A percentile compares a stretch with the other conserved stretches of the same genome.
phyloP scores from a whole-genome alignment of 2,329 filamentous ascomycete species.

The Pseudogymnoascus sp. region DNA sequence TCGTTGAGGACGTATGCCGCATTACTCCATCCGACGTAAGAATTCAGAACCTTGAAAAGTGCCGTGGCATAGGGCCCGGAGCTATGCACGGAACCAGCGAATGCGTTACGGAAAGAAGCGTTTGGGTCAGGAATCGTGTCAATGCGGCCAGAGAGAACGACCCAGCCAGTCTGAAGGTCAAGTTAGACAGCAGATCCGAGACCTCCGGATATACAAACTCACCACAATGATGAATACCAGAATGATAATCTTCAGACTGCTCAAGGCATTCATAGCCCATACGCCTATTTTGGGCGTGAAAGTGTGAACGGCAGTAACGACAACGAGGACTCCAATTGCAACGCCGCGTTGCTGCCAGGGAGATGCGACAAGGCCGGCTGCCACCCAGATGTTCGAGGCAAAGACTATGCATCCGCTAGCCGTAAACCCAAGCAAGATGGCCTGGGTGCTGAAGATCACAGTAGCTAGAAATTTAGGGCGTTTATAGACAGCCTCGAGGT shows the following conservation, averaged over 20 bases:
- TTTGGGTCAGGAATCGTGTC: constrained; percentile 26
- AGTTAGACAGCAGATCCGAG: not conserved
- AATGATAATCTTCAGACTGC: constrained; percentile 42
- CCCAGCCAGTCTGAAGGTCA: constrained; percentile 30
- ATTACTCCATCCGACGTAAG: constrained; percentile 48
- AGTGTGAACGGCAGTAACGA: constrained; percentile 42
- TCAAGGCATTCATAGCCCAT: constrained; percentile 41
- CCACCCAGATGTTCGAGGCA: constrained; percentile 46
- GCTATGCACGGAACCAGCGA: constrained; percentile 40
- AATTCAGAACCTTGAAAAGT: constrained; percentile 50
- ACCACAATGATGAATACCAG: constrained; percentile 39
- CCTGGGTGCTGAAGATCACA: constrained; percentile 46
- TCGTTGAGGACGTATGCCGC: constrained; percentile 52
- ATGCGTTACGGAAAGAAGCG: constrained; percentile 42
- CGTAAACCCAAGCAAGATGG: constrained; percentile 45
- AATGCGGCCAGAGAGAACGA: constrained; percentile 33
- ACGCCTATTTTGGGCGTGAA: constrained; percentile 40
- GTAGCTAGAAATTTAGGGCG: constrained; percentile 45
- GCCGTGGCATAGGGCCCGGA: constrained; percentile 40
- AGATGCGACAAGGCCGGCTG: constrained; percentile 41
- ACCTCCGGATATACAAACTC: constrained; percentile 14
- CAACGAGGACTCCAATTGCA: constrained; percentile 40
- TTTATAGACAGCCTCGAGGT: constrained; percentile 46
- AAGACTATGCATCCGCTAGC: constrained; percentile 61
- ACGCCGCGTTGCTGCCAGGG: constrained; percentile 43